Base-by-base conservation (phyloP, 495 filamentous ascomycete genomes). In the Chlorociboria aeruginascens region DNA sequence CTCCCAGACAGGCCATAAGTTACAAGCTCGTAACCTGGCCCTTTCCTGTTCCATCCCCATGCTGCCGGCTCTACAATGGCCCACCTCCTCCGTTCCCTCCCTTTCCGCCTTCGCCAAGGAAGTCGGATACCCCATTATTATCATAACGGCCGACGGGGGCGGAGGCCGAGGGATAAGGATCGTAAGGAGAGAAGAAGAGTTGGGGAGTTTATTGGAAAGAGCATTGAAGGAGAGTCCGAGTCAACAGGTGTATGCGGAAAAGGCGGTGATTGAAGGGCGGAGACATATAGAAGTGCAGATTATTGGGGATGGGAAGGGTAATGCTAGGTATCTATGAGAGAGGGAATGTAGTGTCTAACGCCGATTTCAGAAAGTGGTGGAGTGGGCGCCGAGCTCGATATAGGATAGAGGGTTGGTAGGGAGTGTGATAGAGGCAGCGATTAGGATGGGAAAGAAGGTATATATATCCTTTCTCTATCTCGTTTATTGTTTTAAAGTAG, bases 271-370 rank as follows among this genome's bases (percentile, higher is more conserved):
- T 57, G 69, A 44, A 61, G 68, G 52, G 61, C 70, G 46, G 64
- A 34, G 69, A 31, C 76, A 79, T 55, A 59, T 81, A 12, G 76
- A 81, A 47, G 70, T 81, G 12, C 77, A 81, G 40, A 65, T 81
- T 29, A 59, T 81, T 32, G 77, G 77, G 17, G 75, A 79, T 61
- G 74, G 73, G 1, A 65, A 62, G 0, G 66, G 69, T 0, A 54
- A 69, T n/a, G 73, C 74, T 6, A 62, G 65, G 6, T 71, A 77
- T 58, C 63, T 79, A 3, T 73, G 74, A 62, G 76, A 79, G 55
- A 62, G 77, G 43, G 77, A 81, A 38, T 81, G 77, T 46, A 76
- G 71, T 50, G 67, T 79, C 12, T 76, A 81, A 53, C 60, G 76
- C 32, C 62, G 76, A 34, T 73, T 72, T 52, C 72, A 76, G 50